phyloP scores from a whole-genome alignment of 148 eudicot genomes.

The Limonium bicolor region DNA sequence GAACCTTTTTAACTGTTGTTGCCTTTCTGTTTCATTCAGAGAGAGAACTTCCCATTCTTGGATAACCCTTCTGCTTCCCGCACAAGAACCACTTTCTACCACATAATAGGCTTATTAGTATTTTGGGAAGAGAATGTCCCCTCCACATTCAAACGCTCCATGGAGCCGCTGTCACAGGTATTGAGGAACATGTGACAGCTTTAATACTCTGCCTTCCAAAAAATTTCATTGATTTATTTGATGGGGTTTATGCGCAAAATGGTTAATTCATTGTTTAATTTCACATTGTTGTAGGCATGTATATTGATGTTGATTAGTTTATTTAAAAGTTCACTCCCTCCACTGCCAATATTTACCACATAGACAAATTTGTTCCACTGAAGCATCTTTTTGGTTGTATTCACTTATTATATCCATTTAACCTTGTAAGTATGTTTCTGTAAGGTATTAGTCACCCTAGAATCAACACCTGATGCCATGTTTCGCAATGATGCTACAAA shows the following conservation, averaged over 20 bases:
- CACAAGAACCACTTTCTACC: slow-evolving; percentile 75
- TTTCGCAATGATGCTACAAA: slow-evolving; percentile 67
- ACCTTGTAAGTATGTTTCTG: slow-evolving; percentile 1
- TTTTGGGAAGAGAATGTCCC: slow-evolving; percentile 56
- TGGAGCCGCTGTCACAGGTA: slow-evolving; percentile 74
- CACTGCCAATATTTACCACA: no score
- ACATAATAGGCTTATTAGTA: slow-evolving; percentile 56
- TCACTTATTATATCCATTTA: no score
- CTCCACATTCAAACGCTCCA: slow-evolving; percentile 51
- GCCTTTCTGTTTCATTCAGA: slow-evolving; percentile 23
- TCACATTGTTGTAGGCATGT: no score
- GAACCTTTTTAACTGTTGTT: background rate
- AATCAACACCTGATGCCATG: slow-evolving; percentile 53
- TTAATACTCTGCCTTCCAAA: no score
- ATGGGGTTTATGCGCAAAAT: no score
- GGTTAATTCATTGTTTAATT: no score
- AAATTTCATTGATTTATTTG: no score
- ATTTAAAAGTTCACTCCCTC: no score
- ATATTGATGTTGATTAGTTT: no score
- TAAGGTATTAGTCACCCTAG: slow-evolving; percentile 62
- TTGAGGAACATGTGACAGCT: no score
- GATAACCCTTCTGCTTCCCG: slow-evolving; percentile 54
- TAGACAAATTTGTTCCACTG: background rate
- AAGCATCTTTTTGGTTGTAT: background rate
- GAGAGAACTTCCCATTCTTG: slow-evolving; percentile 65